Percentiles rank a stretch among this genome's conserved stretches.
These are phyloP conservation scores for Sergeia podlipaevii DNA, from an alignment of 208 protist species.

Conservation along the genomic window DNA sequence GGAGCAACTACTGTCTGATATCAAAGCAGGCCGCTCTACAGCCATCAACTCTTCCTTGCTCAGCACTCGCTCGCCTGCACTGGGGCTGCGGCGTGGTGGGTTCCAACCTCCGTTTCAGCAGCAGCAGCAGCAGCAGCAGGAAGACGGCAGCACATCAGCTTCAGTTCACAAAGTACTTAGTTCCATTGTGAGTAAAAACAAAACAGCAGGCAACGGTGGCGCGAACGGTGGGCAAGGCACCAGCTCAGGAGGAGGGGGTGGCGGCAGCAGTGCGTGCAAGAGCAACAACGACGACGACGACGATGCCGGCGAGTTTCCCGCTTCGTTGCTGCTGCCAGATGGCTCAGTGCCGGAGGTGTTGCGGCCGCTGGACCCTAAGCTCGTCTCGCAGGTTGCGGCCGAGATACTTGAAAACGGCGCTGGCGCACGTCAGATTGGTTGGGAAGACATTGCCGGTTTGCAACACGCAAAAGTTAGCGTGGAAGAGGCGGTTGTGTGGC, in stretches of 20 bases:
- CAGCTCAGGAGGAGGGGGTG: too few relatives aligned
- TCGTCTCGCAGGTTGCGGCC: slow-evolving; percentile 65
- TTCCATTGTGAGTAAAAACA: slow-evolving; percentile 4
- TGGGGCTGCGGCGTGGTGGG: slow-evolving; percentile 55
- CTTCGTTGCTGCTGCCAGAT: slow-evolving; percentile 61
- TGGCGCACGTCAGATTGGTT: slow-evolving; percentile 40
- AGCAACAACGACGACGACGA: slow-evolving; percentile 24
- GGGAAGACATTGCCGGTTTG: slow-evolving; percentile 80
- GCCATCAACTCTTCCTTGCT: slow-evolving; percentile 32
- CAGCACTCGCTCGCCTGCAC: slow-evolving; percentile 39
- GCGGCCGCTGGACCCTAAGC: slow-evolving; percentile 59
- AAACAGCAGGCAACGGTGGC: too few relatives aligned
- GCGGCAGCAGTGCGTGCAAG: too few relatives aligned
- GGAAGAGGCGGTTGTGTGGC: slow-evolving; percentile 81
- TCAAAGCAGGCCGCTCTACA: slow-evolving; percentile 30
- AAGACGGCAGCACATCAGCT: neutral
- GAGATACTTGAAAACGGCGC: slow-evolving; percentile 68
- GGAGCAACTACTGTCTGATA: slow-evolving; percentile 49
- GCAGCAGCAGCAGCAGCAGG: slow-evolving; percentile 23
- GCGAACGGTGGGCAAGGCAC: too few relatives aligned
- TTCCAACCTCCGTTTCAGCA: slow-evolving; percentile 57
- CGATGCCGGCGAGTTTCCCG: slow-evolving; percentile 32
- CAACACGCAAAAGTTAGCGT: slow-evolving; percentile 77
- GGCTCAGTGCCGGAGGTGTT: slow-evolving; percentile 62
- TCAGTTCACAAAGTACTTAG: slow-evolving; percentile 23